Conservation (phyloP, 306 rosid species). For the Ceratonia siliqua region DNA sequence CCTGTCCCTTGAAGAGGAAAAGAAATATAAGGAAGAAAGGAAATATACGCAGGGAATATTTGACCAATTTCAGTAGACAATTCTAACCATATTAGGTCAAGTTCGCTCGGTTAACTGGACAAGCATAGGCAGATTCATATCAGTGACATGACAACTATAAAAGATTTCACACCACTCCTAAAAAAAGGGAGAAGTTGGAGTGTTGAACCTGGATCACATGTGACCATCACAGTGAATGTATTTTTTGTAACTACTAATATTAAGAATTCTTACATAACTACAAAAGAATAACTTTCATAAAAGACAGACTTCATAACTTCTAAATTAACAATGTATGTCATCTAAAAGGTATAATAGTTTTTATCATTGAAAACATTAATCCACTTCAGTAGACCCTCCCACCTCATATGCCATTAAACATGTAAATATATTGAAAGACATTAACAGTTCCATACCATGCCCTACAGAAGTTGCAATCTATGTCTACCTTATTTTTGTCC, state of each 20-base stretch:
- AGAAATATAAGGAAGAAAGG: conserved; percentile 15
- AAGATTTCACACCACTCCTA: background rate
- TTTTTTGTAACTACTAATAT: background rate
- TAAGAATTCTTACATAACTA: background rate
- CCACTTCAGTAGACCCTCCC: conserved; percentile 1
- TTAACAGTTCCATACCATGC: conserved; percentile 21
- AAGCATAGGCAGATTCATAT: conserved; percentile 11
- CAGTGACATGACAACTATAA: conserved; percentile 5
- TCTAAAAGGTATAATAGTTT: no score
- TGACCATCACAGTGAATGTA: background rate
- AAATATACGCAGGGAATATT: background rate
- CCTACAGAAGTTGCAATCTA: conserved; percentile 27
- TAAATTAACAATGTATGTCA: no score
- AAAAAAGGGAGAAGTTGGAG: background rate
- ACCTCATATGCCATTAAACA: background rate
- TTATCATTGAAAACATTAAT: no score
- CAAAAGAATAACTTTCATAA: background rate
- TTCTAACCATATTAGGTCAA: conserved; percentile 13
- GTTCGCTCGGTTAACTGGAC: conserved; percentile 15
- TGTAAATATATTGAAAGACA: conserved; percentile 14
- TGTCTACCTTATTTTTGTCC: conserved; percentile 82
- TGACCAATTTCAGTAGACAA: conserved; percentile 9
- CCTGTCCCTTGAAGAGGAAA: background rate
- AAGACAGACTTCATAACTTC: no score
- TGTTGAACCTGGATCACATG: no score